Evolutionary conservation across 2,329 filamentous ascomycete species (phyloP), one percentile per base, ranked within the genome.

Genomic region (Cladosporium sp.): DNA sequence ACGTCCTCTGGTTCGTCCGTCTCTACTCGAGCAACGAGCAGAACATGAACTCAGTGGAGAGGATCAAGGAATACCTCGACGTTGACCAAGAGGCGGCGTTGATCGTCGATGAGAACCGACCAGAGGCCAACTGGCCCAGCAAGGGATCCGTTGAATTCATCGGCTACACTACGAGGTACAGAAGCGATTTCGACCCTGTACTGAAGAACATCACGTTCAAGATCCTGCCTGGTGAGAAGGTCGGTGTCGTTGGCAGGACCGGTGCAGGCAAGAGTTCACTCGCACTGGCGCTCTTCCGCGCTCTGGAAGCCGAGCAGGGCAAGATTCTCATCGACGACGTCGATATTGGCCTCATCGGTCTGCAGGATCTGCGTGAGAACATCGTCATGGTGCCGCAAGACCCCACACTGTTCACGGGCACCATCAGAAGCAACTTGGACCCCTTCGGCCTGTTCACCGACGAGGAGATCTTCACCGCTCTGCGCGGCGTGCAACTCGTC

Each of bases 321-420:
- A 88, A 86, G 67, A 96, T 99, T 55, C 65, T 95, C 17, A 89
- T 99, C 48, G 93, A 99, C 59, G 86, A 85, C 56, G 74, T 99
- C n/a, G 89, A 97, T 62, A 89, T 97, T 64, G 85, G 89, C 44
- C 75, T 79, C 55, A 96, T 99, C 56, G 93, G 93, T 6, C 80
- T 99, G n/a, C 87, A 89, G 56, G 92, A 97, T 70, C 76, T 99
- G 61, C 87, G 93, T 50, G 87, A 95, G 71, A 86, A 88, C 41
- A 95, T 99, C 61, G 96, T 95, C 0, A 97, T 99, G 70, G 93
- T 99, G 51, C 93, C 93, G 22, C 93, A 99, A 73, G 93, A 99
- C 65, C 93, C 89, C 49, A 97, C 92, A 0, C 77, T 97, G 1
- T 97, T 97, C 71, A 91, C 85, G 12, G 92, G 92, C 57, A 96